Evolutionary conservation across 2,329 filamentous ascomycete genomes (phyloP).

Genomic region (Colletotrichum noveboracense): DNA sequence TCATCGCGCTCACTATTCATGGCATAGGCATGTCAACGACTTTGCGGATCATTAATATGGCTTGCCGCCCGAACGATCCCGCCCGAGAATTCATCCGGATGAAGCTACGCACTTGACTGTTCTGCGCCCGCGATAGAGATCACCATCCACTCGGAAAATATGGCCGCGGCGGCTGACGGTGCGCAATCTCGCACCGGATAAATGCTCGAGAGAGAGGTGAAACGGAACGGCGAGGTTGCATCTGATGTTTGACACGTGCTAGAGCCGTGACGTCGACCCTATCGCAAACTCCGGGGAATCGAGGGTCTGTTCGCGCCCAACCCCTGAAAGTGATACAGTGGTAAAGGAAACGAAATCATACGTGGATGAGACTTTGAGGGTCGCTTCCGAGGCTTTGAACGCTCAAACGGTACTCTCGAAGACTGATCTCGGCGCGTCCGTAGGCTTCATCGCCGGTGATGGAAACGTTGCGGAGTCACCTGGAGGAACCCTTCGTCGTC

Average conservation of each 20-base stretch:
- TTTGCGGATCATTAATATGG: neutral
- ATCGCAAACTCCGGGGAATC: neutral
- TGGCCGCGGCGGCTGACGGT: neutral
- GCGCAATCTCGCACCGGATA: neutral
- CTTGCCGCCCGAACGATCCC: neutral
- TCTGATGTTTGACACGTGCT: constrained; percentile 17
- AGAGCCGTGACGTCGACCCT: neutral
- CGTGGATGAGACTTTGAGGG: neutral
- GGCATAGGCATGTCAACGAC: neutral
- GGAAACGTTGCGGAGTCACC: neutral
- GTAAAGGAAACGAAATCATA: neutral
- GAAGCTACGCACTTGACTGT: neutral
- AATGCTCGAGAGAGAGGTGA: neutral
- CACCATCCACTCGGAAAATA: neutral
- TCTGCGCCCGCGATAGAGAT: neutral
- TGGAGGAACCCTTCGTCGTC: neutral
- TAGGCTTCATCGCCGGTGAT: neutral
- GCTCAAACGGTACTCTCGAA: neutral
- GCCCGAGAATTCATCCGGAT: neutral
- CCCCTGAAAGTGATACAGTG: neutral
- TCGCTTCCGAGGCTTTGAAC: neutral
- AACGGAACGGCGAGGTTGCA: neutral
- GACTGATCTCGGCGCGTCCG: neutral
- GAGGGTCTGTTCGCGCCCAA: constrained; percentile 4
- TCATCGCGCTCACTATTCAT: neutral